Evolutionary conservation across 1,139 yeast species (phyloP), one percentile per base, ranked within the genome.

Genomic region (Debaryomyces sp.): DNA sequence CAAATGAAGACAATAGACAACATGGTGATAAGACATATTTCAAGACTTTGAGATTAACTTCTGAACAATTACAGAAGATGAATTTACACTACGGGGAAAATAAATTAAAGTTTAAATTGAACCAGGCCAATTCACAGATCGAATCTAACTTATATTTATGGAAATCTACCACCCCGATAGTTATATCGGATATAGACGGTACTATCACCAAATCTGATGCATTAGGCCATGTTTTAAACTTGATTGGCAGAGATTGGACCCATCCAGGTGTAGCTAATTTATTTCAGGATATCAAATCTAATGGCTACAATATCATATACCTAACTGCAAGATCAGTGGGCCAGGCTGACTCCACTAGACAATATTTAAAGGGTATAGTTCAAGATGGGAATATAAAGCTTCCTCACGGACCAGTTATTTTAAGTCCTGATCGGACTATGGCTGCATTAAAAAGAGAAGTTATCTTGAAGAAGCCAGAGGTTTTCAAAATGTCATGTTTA

Each of bases 191-290:
- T 70, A 94, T 95, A 52, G 99, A 95, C 67, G 99, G 99, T 15
- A 95, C 99, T 1, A 95, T 95, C 56, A 95, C 99, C 24, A 91
- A 91, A 66, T 90, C 97, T 0, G 99, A 95, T 71, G 99, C 99
- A 0, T 74, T 95, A 59, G 99, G 99, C 4, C 99, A 95, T 68
- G 95, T 95, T 2, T 74, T 94, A 65, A 92, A 96, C 32, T 85
- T 94, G 81, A 75, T 95, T 43, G 99, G 99, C 2, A 81, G 91
- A 57, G 99, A 95, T 70, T 95, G 99, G 99, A 95, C 99, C 0
- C 99, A 95, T 64, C 82, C 85, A 1, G 99, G 99, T 22, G 99
- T 95, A 38, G 97, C 97, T 2, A 86, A 85, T 58, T 73, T 95
- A 51, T 95, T 92, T 66, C 84, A 84, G 23, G 99, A 95, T 66